Conservation (phyloP, 2,329 filamentous ascomycete genomes). For the Pseudogymnoascus sp. region DNA sequence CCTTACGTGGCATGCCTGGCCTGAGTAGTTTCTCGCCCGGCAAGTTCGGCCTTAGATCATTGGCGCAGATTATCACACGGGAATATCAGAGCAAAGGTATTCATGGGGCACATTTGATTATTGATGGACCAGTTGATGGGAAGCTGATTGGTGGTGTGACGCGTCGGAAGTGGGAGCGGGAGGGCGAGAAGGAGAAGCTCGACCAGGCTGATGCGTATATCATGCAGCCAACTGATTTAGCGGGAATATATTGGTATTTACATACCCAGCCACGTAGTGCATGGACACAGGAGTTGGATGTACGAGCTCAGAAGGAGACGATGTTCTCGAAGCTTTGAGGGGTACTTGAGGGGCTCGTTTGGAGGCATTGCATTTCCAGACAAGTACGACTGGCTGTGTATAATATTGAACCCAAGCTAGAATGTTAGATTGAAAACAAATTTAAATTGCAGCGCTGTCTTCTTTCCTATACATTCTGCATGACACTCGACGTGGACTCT, state of each 20-base stretch:
- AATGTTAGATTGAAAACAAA: background rate
- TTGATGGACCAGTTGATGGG: slow-evolving; percentile 60
- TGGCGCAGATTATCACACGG: slow-evolving; percentile 64
- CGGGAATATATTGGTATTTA: slow-evolving; percentile 73
- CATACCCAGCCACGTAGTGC: slow-evolving; percentile 69
- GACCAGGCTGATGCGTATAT: slow-evolving; percentile 14
- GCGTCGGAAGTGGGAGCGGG: slow-evolving; percentile 39
- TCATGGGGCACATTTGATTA: slow-evolving; percentile 69
- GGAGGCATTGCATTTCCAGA: background rate
- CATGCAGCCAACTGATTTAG: slow-evolving; percentile 49
- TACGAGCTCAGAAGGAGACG: slow-evolving; percentile 36
- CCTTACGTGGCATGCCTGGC: slow-evolving; percentile 58
- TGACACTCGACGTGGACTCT: background rate
- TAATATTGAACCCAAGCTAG: background rate
- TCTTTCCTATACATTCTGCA: background rate
- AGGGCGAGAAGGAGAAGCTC: slow-evolving; percentile 26
- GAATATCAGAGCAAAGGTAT: slow-evolving; percentile 77
- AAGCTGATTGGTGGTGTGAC: slow-evolving; percentile 25
- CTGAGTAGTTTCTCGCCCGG: slow-evolving; percentile 64
- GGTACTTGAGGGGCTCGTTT: background rate
- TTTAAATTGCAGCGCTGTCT: background rate
- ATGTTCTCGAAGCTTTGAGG: slow-evolving; percentile 17
- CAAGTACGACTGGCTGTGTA: background rate
- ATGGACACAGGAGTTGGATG: slow-evolving; percentile 73
- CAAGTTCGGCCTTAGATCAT: slow-evolving; percentile 67